Evolutionary conservation across 2,329 filamentous ascomycete species (phyloP).

Genomic region (Acephala macrosclerotiorum): DNA sequence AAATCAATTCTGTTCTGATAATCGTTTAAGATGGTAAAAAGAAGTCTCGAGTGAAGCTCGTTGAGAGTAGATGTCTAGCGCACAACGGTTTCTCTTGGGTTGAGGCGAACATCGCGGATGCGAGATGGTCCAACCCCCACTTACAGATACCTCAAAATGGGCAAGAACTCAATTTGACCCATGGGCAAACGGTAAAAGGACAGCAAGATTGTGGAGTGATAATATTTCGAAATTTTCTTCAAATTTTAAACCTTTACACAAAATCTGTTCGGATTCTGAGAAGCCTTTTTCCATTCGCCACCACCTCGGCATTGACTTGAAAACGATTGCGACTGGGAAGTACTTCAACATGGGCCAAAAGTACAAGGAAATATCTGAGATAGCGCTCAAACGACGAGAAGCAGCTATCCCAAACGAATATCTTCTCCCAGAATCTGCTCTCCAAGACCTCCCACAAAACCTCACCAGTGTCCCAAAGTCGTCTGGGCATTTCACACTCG

Average conservation of each 20-base stretch:
- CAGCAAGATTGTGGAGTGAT: not conserved
- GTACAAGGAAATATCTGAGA: constrained; percentile 48
- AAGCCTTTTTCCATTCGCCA: not conserved
- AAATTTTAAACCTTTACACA: not conserved
- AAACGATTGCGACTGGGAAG: not conserved
- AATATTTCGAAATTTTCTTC: not conserved
- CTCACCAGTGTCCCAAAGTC: constrained; percentile 36
- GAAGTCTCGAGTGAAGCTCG: not conserved
- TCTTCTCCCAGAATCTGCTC: constrained; percentile 35
- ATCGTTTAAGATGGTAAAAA: not conserved
- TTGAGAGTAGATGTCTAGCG: not conserved
- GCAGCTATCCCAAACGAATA: constrained; percentile 43
- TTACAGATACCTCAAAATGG: constrained; percentile 13
- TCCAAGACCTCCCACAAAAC: constrained; percentile 37
- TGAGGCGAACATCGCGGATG: constrained; percentile 16
- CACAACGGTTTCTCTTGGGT: not conserved
- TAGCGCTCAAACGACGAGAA: constrained; percentile 46
- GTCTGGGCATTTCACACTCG: constrained; percentile 41
- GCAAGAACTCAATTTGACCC: constrained; percentile 13
- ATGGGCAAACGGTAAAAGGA: constrained; percentile 13
- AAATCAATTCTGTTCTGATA: not conserved
- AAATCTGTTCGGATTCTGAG: not conserved
- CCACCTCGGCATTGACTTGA: not conserved
- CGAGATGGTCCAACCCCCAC: constrained; percentile 20
- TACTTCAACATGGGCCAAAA: constrained; percentile 41